Percentiles rank a stretch among this genome's conserved stretches.
These are phyloP conservation scores for Lepiota brunneoincarnata DNA, from an alignment of 768 basidiomycete species.

Conservation along the genomic window DNA sequence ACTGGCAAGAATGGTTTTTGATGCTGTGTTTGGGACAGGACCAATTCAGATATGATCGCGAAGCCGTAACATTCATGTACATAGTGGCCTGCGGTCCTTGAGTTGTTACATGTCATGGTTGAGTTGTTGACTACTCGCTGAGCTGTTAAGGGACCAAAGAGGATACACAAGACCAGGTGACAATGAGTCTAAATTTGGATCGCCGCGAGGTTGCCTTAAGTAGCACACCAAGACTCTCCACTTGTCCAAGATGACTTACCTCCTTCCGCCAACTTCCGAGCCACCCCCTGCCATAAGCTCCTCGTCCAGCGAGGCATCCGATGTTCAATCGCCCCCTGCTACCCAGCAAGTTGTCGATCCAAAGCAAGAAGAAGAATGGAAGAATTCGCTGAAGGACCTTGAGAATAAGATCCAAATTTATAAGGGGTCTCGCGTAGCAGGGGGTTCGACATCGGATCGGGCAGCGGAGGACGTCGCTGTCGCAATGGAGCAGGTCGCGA, in stretches of 20 bases:
- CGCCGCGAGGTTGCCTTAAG: too few species aligned
- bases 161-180: background rate
- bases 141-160: background rate
- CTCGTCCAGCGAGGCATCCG: background rate
- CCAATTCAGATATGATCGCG: background rate
- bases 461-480: background rate
- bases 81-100: background rate
- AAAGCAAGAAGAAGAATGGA: conserved; percentile 6
- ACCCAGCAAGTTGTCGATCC: background rate
- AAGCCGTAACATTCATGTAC: background rate
- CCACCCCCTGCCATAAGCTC: background rate
- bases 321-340: background rate
- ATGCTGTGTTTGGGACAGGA: background rate
- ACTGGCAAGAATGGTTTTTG: too few species aligned
- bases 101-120: background rate
- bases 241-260: background rate
- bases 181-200: too few species aligned
- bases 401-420: background rate
- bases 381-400: conserved; percentile 2
- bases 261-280: background rate
- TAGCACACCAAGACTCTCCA: background rate
- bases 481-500: conserved; percentile 5
- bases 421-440: background rate
- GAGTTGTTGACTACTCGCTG: too few species aligned
- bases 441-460: background rate